These are phyloP conservation scores for Curvularia eragrostidis DNA, from an alignment of 2,329 filamentous ascomycete species.

Conservation along the genomic window DNA sequence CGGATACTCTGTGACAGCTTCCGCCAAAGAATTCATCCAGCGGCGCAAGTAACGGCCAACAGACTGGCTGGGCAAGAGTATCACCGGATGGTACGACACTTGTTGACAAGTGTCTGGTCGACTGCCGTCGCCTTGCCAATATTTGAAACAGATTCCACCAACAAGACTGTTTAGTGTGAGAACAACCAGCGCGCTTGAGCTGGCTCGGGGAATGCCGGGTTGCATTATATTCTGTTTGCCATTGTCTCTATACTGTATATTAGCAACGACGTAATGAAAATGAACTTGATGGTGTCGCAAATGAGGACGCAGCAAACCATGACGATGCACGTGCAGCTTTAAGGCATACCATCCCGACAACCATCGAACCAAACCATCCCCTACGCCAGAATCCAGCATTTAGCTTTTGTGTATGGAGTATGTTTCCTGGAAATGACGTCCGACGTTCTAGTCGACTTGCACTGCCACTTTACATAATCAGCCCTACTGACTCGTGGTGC, in stretches of 20 bases:
- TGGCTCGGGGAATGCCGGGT: background rate
- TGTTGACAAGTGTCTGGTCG: slow-evolving; percentile 30
- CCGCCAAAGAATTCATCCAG: slow-evolving; percentile 41
- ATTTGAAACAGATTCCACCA: background rate
- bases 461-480: slow-evolving; percentile 40
- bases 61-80: slow-evolving; percentile 11
- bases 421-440: background rate
- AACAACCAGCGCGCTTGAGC: background rate
- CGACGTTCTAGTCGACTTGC: slow-evolving; percentile 14
- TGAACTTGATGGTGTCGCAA: background rate
- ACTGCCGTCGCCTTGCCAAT: slow-evolving; percentile 2
- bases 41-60: slow-evolving; percentile 28
- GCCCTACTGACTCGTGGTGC: slow-evolving; percentile 16
- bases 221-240: background rate
- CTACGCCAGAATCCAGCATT: background rate
- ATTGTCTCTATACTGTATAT: slow-evolving; percentile 7
- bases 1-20: slow-evolving; percentile 48
- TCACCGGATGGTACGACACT: slow-evolving; percentile 32
- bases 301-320: background rate
- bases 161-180: background rate
- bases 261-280: slow-evolving; percentile 5
- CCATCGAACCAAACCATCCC: background rate
- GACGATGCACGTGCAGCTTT: background rate
- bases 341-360: background rate
- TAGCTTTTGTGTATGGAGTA: background rate